phyloP scores from a whole-genome alignment of 1,284 basidiomycete species.

The Sporisorium iseilematis-ciliati region DNA sequence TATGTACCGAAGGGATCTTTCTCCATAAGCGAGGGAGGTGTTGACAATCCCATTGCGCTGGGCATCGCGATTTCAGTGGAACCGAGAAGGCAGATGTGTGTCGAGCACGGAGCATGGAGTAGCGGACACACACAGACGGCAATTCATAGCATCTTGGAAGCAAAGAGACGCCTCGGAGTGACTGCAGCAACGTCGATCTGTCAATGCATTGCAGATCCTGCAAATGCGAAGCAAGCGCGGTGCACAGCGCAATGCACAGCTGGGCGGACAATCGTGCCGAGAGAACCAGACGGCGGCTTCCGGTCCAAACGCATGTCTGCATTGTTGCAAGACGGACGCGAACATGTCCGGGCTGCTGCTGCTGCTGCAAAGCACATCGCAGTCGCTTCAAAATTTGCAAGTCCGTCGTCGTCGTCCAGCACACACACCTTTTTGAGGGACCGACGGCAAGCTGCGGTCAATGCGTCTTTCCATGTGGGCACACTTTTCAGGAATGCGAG shows the following conservation, averaged over 20 bases:
- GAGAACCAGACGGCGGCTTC: not conserved
- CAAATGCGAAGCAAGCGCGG: conserved; percentile 4
- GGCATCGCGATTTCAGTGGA: not conserved
- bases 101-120: not conserved
- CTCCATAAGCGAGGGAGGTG: not conserved
- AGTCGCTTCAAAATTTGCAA: not conserved
- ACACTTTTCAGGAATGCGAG: too few species aligned
- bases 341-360: too few species aligned
- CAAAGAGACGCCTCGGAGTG: conserved; percentile 16
- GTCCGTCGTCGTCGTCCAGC: not conserved
- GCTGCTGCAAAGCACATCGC: not conserved
- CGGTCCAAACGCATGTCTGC: not conserved
- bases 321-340: not conserved
- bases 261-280: conserved; percentile 10
- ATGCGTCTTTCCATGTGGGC: too few species aligned
- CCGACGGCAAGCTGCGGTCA: not conserved
- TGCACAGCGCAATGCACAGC: not conserved
- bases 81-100: not conserved
- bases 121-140: not conserved
- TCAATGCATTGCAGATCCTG: conserved; percentile 37
- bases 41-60: too few species aligned
- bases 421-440: not conserved
- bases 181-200: conserved; percentile 26
- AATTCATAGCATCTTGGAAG: too few species aligned
- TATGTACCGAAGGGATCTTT: conserved; percentile 23